Conservation (phyloP, 2,329 filamentous ascomycete genomes). For the Cercospora citrullina region DNA sequence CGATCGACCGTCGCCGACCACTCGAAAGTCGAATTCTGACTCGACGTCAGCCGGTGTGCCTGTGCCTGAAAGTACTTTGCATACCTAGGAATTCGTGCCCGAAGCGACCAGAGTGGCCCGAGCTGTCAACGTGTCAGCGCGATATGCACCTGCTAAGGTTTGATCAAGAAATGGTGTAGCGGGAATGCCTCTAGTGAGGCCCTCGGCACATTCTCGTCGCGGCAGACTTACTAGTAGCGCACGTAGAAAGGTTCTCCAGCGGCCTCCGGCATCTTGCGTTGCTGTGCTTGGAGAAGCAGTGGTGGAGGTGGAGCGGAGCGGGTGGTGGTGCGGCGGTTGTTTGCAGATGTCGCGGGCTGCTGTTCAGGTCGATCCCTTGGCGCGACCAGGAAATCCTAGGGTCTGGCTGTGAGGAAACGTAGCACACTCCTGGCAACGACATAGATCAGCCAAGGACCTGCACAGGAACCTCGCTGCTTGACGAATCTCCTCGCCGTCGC, state of each 20-base stretch:
- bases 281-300: background rate
- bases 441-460: background rate
- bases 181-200: background rate
- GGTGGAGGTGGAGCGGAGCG: background rate
- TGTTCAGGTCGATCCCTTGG: conserved; percentile 1
- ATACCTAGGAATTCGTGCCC: conserved; percentile 96
- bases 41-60: conserved; percentile 16
- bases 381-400: conserved; percentile 4
- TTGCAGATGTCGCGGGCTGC: background rate
- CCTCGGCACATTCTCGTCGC: background rate
- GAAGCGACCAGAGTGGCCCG: conserved; percentile 94
- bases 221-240: conserved; percentile 83
- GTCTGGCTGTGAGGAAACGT: conserved; percentile 7
- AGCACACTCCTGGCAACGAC: conserved; percentile 7
- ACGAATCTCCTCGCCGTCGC: background rate
- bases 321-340: background rate
- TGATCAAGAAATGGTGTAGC: background rate
- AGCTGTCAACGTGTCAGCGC: conserved; percentile 57
- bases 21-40: conserved; percentile 92
- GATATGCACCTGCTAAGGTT: background rate
- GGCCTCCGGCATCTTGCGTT: conserved; percentile 54
- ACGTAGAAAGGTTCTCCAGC: conserved; percentile 84
- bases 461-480: background rate
- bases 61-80: conserved; percentile 19
- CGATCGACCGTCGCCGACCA: conserved; percentile 87